These are phyloP conservation scores for Mortierella sp. DNA, from an alignment of 371 early-diverging fungal genomes.

Conservation along the genomic window DNA sequence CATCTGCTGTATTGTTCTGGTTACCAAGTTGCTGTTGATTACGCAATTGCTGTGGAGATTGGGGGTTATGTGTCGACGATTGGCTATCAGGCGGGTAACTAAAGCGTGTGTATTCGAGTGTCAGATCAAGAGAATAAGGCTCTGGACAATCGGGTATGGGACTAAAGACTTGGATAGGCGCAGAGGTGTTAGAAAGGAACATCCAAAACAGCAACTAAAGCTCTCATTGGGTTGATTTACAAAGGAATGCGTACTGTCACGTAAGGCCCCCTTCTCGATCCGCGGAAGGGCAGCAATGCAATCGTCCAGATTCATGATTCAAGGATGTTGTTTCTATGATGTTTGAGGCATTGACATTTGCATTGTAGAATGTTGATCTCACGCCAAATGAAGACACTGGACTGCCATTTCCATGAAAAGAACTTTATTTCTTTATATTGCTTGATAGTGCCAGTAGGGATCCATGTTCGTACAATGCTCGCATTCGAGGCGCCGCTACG, in stretches of 20 bases:
- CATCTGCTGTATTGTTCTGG: constrained; percentile 10
- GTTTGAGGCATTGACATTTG: neutral
- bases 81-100: neutral
- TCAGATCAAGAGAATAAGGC: constrained; percentile 41
- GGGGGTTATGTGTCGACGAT: neutral
- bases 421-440: too few species aligned
- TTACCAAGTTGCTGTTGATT: constrained; percentile 12
- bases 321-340: neutral
- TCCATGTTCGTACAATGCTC: too few species aligned
- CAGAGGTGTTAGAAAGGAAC: neutral
- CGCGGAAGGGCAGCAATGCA: constrained; percentile 45
- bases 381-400: neutral
- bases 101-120: constrained; percentile 33
- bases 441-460: too few species aligned
- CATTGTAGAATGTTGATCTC: too few species aligned
- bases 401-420: too few species aligned
- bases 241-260: constrained; percentile 38
- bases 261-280: constrained; percentile 26
- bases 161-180: constrained; percentile 28
- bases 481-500: too few species aligned
- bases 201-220: neutral
- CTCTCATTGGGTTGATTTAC: neutral
- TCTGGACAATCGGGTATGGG: constrained; percentile 29
- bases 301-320: constrained; percentile 26
- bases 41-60: constrained; percentile 2